A percentile compares a stretch with the other conserved stretches of the same genome.
Evolutionary conservation across 768 basidiomycete genomes (phyloP).

Genomic region (Agaricus sinodeliciosus): DNA sequence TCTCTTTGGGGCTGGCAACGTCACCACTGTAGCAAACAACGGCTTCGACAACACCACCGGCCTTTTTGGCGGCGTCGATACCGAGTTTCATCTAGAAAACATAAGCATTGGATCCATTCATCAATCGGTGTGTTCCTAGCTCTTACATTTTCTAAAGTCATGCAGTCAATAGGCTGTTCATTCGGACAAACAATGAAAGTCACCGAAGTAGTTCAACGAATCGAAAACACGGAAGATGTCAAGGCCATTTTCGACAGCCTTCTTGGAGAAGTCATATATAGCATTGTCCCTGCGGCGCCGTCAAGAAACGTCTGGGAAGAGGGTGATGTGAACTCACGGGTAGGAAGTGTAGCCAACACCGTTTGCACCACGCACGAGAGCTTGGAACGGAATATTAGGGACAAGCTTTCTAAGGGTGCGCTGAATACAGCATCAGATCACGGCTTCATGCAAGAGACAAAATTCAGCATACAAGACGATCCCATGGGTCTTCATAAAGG

Average conservation of each 20-base stretch:
- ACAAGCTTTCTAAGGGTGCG: constrained; percentile 91
- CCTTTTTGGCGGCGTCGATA: constrained; percentile 99
- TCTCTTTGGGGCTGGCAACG: constrained; percentile 89
- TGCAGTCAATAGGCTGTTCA: constrained; percentile 1
- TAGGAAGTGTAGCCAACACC: constrained; percentile 99
- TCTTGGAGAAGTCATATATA: constrained; percentile 99
- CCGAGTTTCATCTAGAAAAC: constrained; percentile 81
- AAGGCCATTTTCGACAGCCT: constrained; percentile 98
- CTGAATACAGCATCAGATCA: constrained; percentile 29
- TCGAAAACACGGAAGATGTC: constrained; percentile 99
- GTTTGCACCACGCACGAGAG: constrained; percentile 96
- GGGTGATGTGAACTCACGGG: constrained; percentile 50
- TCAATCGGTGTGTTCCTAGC: not conserved
- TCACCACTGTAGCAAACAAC: constrained; percentile 99
- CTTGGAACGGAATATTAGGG: constrained; percentile 98
- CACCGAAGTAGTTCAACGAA: constrained; percentile 97
- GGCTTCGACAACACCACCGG: constrained; percentile 96
- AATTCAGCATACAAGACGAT: constrained; percentile 64
- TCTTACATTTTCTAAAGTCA: constrained; percentile 60
- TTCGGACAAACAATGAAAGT: constrained; percentile 19
- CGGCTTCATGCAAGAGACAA: not conserved
- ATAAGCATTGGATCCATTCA: not conserved
- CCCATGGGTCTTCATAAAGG: constrained; percentile 99
- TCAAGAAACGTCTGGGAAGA: not conserved
- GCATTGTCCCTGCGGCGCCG: constrained; percentile 72